Base-by-base conservation (phyloP, 1,139 yeast species). In the Yamadazyma spencermartinsiae region DNA sequence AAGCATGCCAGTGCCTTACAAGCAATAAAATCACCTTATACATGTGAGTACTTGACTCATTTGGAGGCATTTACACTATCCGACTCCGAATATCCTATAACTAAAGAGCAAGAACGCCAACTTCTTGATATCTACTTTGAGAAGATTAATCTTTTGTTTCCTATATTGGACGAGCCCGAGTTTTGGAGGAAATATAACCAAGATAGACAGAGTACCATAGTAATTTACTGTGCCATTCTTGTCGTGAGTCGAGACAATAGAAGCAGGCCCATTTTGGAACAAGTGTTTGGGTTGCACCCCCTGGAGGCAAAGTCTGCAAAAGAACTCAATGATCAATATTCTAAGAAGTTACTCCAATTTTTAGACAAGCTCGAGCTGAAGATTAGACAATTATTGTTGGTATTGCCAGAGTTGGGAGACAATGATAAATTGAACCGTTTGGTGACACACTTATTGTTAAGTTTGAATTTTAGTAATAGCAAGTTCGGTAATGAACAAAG, bases 401-500 rank as follows among this genome's bases (percentile, higher is more conserved):
- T 60, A 14, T 47, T 58, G 41, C 49, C 31, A 1, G 69, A 66
- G 38, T 45, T 68, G 19, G 73, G 73, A 4, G 71, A 66, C 39
- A 58, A 58, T 27, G 71, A 68, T 37, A 63, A 62, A 41, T 50
- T 64, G n/a, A 47, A 58, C 2, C 40, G 64, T 24, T 45, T 65
- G 34, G 52, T 58, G 2, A 60, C 64, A 1, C 59, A 53, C 49
- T 43, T 61, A 15, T 50, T 68, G n/a, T 52, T 68, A 11, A 51
- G 61, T 18, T 45, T 58, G 11, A 66, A 60, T 44, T 65, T 58
- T 42, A 58, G 56, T 24, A 60, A 56, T 37, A 59, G 60, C 40
- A 53, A 56, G 40, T 50, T 56, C 24, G 72, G 74, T 3, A 60
- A 55, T 42, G 74, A 68, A 42, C 64, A 61, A 34, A 57, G 66